Evolutionary conservation across 805 yeast genomes (phyloP).

Genomic region (Torulaspora maleeae): DNA sequence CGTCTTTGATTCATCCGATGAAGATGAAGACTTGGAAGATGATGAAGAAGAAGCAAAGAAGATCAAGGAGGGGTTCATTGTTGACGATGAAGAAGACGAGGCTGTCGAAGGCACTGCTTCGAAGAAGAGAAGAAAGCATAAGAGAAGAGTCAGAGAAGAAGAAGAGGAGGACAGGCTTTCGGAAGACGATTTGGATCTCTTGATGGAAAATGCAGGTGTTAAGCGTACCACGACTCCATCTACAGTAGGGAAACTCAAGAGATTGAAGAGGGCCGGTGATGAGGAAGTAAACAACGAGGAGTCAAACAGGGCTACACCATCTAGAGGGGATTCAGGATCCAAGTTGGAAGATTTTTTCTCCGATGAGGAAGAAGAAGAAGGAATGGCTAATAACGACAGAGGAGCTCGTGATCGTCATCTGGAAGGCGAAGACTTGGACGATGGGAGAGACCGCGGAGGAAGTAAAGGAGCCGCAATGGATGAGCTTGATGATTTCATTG

Average conservation of each 20-base stretch:
- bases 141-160: slow-evolving; percentile 43
- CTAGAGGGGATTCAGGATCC: slow-evolving; percentile 19
- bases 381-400: slow-evolving; percentile 14
- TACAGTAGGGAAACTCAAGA: slow-evolving; percentile 53
- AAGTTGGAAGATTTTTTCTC: slow-evolving; percentile 41
- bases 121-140: slow-evolving; percentile 36
- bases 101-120: slow-evolving; percentile 33
- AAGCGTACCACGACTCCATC: slow-evolving; percentile 39
- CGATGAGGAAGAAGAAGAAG: slow-evolving; percentile 38
- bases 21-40: slow-evolving; percentile 80
- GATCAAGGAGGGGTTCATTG: slow-evolving; percentile 89
- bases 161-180: slow-evolving; percentile 67
- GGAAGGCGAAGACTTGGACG: slow-evolving; percentile 22
- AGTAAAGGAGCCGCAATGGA: slow-evolving; percentile 48
- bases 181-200: slow-evolving; percentile 89
- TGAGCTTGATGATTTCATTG: slow-evolving; percentile 95
- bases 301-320: slow-evolving; percentile 14
- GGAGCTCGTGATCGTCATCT: slow-evolving; percentile 21
- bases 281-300: slow-evolving; percentile 27
- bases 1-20: slow-evolving; percentile 73
- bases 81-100: slow-evolving; percentile 73
- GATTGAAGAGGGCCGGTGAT: slow-evolving; percentile 71
- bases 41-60: slow-evolving; percentile 84
- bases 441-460: slow-evolving; percentile 22
- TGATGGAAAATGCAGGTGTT: slow-evolving; percentile 88